Percentiles rank a stretch among this genome's conserved stretches.
phyloP scores from a whole-genome alignment of 2,329 filamentous ascomycete genomes.

The Colletotrichum karsti region DNA sequence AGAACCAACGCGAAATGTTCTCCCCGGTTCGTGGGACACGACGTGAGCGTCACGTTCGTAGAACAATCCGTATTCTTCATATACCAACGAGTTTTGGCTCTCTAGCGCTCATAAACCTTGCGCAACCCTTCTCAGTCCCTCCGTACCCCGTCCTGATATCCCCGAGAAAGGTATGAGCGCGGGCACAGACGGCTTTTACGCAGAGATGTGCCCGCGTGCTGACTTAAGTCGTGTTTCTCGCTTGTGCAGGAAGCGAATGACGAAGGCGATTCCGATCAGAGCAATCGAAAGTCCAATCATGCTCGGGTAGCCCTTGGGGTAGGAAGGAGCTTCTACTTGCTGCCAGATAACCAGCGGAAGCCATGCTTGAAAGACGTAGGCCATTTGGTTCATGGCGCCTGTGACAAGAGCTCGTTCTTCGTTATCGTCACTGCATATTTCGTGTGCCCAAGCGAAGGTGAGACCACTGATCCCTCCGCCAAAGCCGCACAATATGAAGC shows the following conservation, averaged over 20 bases:
- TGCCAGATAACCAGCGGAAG: slow-evolving; percentile 60
- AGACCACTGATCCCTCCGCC: slow-evolving; percentile 17
- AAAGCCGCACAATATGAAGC: slow-evolving; percentile 46
- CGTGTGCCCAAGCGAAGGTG: slow-evolving; percentile 31
- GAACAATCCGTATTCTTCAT: too few relatives aligned
- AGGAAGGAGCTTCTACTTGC: slow-evolving; percentile 52
- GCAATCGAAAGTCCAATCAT: slow-evolving; percentile 47
- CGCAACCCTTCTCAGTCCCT: too few relatives aligned
- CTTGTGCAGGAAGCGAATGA: slow-evolving; percentile 54
- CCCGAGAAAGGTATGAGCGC: not conserved
- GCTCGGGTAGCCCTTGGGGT: slow-evolving; percentile 51
- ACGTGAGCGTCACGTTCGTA: too few relatives aligned
- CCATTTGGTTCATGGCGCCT: slow-evolving; percentile 27
- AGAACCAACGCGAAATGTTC: too few relatives aligned
- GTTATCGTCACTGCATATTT: slow-evolving; percentile 22
- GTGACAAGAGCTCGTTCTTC: slow-evolving; percentile 21
- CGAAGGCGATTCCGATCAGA: slow-evolving; percentile 59
- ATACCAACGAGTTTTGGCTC: too few relatives aligned
- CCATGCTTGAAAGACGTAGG: slow-evolving; percentile 63
- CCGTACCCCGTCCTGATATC: too few relatives aligned
- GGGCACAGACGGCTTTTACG: not conserved
- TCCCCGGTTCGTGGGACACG: too few relatives aligned
- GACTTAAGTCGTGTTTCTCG: slow-evolving; percentile 40
- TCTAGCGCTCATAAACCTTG: too few relatives aligned
- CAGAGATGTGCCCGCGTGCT: not conserved